Evolutionary conservation across 805 yeast species (phyloP).

Genomic region (Alloascoidea hylecoeti): DNA sequence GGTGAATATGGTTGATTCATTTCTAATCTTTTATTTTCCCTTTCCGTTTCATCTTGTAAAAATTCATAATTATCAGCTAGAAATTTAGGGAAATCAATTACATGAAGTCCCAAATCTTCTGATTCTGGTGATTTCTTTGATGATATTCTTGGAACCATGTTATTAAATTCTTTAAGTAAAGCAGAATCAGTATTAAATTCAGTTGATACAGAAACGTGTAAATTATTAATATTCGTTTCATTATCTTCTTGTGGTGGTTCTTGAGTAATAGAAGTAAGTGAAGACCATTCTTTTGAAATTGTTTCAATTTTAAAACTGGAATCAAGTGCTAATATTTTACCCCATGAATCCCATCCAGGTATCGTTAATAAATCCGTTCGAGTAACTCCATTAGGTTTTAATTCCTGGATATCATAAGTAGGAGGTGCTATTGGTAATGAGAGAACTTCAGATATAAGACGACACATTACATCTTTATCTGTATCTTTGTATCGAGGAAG

Average conservation of each 20-base stretch:
- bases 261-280: too few species aligned
- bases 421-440: background rate
- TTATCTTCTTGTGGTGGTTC: too few species aligned
- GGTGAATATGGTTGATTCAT: too few species aligned
- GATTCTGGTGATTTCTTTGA: slow-evolving; percentile 10
- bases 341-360: slow-evolving; percentile 34
- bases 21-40: too few species aligned
- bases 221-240: too few species aligned
- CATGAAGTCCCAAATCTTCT: background rate
- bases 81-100: background rate
- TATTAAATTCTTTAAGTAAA: too few species aligned
- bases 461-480: background rate
- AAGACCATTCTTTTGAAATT: background rate
- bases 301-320: background rate
- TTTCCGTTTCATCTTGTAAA: background rate
- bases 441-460: background rate
- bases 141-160: background rate
- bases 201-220: background rate
- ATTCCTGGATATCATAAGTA: background rate
- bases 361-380: slow-evolving; percentile 24
- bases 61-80: background rate
- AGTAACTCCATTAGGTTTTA: slow-evolving; percentile 4
- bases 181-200: too few species aligned
- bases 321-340: slow-evolving; percentile 22
- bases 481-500: background rate